Evolutionary conservation across 805 yeast species (phyloP).

Genomic region (Geotrichum ghanense): DNA sequence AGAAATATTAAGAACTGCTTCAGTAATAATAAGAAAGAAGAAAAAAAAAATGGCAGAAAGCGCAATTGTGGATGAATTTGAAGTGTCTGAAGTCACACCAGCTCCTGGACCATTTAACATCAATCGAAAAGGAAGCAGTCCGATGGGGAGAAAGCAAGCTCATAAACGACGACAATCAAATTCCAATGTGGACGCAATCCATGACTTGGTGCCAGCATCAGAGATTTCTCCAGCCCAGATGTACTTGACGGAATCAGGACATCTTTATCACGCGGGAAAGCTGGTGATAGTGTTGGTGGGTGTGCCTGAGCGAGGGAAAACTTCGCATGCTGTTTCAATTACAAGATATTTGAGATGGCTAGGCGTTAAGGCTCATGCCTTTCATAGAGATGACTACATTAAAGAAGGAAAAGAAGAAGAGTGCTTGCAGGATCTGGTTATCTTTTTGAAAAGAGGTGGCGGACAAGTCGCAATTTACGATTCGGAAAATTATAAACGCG

Average conservation of each 20-base stretch:
- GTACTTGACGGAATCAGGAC: conserved; percentile 85
- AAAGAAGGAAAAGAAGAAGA: conserved; percentile 46
- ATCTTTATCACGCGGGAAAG: conserved; percentile 91
- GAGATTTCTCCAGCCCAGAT: conserved; percentile 85
- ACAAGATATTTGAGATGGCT: conserved; percentile 92
- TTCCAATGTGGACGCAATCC: conserved; percentile 48
- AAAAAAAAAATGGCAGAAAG: too few species aligned
- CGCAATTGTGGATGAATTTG: too few species aligned
- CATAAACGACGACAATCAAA: conserved; percentile 3
- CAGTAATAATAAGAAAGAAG: too few species aligned
- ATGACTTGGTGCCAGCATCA: conserved; percentile 44
- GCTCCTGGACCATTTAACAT: not conserved
- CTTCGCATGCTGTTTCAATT: conserved; percentile 81
- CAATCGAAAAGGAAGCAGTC: not conserved
- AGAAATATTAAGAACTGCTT: too few species aligned
- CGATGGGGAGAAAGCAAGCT: not conserved
- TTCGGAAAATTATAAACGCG: conserved; percentile 76
- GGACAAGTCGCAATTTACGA: conserved; percentile 97
- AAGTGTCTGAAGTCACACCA: not conserved
- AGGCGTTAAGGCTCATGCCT: conserved; percentile 86
- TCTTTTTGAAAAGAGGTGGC: conserved; percentile 58
- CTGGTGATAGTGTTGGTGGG: conserved; percentile 84
- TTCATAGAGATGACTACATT: conserved; percentile 87
- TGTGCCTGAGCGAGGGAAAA: conserved; percentile 91
- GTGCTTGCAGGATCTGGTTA: conserved; percentile 57